Conservation (phyloP, 768 basidiomycete species). For the Amanita polypyramis region DNA sequence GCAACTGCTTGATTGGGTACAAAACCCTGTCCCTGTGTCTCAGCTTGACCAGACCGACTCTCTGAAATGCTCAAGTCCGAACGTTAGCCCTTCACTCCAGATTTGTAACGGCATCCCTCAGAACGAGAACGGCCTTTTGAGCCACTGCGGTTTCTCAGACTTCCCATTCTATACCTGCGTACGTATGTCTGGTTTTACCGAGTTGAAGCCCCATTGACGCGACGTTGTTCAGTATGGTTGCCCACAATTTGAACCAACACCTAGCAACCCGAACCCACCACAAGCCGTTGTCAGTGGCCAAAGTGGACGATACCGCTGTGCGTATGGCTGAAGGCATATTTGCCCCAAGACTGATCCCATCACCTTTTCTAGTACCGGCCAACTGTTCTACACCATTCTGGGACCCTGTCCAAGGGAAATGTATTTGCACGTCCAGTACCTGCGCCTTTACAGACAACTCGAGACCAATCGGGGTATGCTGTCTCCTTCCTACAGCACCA, state of each 20-base stretch:
- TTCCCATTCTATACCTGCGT: slow-evolving; percentile 78
- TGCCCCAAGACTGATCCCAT: neutral
- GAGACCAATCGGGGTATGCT: slow-evolving; percentile 52
- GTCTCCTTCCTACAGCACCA: slow-evolving; percentile 3
- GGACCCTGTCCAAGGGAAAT: slow-evolving; percentile 62
- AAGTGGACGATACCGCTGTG: slow-evolving; percentile 44
- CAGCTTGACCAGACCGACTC: slow-evolving; percentile 42
- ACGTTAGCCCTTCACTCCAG: slow-evolving; percentile 38
- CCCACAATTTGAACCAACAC: slow-evolving; percentile 41
- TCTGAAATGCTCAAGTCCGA: slow-evolving; percentile 55
- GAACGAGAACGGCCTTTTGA: slow-evolving; percentile 53
- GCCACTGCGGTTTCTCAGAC: slow-evolving; percentile 55
- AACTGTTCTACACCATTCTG: slow-evolving; percentile 76
- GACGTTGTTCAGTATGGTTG: slow-evolving; percentile 53
- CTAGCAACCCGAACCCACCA: slow-evolving; percentile 53
- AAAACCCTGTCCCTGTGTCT: slow-evolving; percentile 53
- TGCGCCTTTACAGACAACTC: slow-evolving; percentile 60
- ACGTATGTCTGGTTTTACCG: slow-evolving; percentile 18
- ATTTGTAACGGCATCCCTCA: slow-evolving; percentile 72
- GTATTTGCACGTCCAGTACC: slow-evolving; percentile 43
- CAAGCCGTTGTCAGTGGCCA: slow-evolving; percentile 39
- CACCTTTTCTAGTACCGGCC: slow-evolving; percentile 34
- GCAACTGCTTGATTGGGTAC: slow-evolving; percentile 68
- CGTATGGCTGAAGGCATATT: slow-evolving; percentile 14
- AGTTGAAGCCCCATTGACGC: neutral